These are phyloP conservation scores for Mycena belliarum DNA, from an alignment of 768 basidiomycete species.

Conservation along the genomic window DNA sequence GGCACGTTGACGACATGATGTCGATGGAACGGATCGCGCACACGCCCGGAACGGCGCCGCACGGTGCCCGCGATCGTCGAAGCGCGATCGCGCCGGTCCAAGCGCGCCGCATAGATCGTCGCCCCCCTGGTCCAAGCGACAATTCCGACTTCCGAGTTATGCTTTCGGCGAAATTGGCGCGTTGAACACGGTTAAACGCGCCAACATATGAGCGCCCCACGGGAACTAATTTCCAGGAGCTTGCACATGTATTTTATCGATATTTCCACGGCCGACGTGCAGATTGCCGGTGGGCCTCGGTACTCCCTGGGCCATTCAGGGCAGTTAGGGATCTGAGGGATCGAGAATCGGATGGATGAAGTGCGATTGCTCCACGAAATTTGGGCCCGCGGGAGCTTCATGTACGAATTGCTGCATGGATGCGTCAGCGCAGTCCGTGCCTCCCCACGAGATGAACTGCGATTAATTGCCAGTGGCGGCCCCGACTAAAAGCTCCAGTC, in stretches of 20 bases:
- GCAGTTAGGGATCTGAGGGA: conserved; percentile 3
- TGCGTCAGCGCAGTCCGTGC: not conserved
- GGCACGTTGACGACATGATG: no score
- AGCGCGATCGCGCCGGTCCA: not conserved
- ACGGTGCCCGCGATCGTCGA: not conserved
- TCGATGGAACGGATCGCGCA: no score
- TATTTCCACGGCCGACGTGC: not conserved
- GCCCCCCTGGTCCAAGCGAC: not conserved
- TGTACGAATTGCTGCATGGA: not conserved
- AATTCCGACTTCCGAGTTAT: not conserved
- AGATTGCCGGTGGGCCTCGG: no score
- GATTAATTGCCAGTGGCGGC: not conserved
- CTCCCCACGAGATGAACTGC: not conserved
- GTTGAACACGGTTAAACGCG: no score
- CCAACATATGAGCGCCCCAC: not conserved
- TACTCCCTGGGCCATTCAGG: not conserved
- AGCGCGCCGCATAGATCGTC: not conserved
- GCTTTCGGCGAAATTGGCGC: not conserved
- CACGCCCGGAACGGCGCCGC: no score
- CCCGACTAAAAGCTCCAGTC: not conserved
- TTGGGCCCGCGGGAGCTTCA: conserved; percentile 18
- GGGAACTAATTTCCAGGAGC: not conserved
- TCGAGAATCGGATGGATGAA: not conserved
- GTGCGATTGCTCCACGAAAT: not conserved
- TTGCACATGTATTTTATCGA: conserved; percentile 1